A percentile compares a stretch with the other conserved stretches of the same genome.
These are phyloP conservation scores for Saccharomyces kudriavzevii DNA, from an alignment of 805 yeast genomes.

Conservation along the genomic window DNA sequence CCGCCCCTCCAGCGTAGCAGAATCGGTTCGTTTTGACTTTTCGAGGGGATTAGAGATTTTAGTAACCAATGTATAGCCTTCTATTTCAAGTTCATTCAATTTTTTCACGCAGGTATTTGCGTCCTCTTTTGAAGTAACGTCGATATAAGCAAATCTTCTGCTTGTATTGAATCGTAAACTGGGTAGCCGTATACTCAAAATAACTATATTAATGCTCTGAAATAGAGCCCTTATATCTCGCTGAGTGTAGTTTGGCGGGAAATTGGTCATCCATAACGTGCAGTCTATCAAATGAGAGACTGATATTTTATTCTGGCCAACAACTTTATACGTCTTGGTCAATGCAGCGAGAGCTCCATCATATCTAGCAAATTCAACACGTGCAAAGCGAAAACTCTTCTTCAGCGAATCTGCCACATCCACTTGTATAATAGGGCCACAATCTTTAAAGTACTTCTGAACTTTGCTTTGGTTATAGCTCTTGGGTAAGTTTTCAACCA, in stretches of 20 bases:
- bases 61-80: constrained; percentile 42
- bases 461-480: constrained; percentile 35
- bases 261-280: constrained; percentile 69
- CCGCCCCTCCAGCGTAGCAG: constrained; percentile 41
- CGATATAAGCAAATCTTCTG: constrained; percentile 70
- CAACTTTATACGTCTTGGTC: constrained; percentile 46
- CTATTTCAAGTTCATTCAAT: constrained; percentile 35
- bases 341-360: constrained; percentile 48
- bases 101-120: constrained; percentile 38
- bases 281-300: constrained; percentile 40
- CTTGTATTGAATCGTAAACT: constrained; percentile 45
- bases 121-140: constrained; percentile 36
- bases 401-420: constrained; percentile 17
- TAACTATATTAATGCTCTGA: constrained; percentile 29
- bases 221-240: constrained; percentile 37
- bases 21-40: constrained; percentile 36
- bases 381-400: constrained; percentile 33
- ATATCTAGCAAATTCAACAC: constrained; percentile 49
- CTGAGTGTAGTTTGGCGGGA: constrained; percentile 47
- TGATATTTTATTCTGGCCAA: constrained; percentile 36
- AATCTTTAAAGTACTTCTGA: constrained; percentile 42
- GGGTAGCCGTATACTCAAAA: constrained; percentile 55
- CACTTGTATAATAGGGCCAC: constrained; percentile 46
- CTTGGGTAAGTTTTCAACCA: constrained; percentile 43
- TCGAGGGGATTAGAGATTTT: constrained; percentile 54